Evolutionary conservation across 2,329 filamentous ascomycete genomes (phyloP).

Genomic region (Beauveria australis): DNA sequence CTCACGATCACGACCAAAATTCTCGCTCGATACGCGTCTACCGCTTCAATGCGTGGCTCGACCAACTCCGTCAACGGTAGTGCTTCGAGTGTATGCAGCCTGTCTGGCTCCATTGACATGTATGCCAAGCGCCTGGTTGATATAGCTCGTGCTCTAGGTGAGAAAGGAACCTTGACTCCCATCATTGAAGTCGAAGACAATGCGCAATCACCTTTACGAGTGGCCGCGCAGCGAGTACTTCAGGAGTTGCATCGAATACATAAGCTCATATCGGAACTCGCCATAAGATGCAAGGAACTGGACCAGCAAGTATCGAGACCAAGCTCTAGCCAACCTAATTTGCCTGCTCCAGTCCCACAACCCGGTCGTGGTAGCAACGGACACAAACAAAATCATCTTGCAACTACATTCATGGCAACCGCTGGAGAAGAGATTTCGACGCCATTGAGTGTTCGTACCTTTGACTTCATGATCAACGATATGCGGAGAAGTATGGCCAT

Average conservation of each 20-base stretch:
- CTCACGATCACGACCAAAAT: background rate
- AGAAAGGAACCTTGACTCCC: background rate
- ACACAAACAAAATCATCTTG: background rate
- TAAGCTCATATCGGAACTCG: background rate
- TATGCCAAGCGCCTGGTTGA: background rate
- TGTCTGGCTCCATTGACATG: background rate
- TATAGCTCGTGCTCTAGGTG: background rate
- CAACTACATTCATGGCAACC: background rate
- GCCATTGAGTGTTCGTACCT: background rate
- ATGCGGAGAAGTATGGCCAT: background rate
- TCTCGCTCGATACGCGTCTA: background rate
- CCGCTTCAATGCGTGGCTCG: background rate
- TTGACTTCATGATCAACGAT: background rate
- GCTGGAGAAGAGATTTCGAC: background rate
- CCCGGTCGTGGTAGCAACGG: background rate
- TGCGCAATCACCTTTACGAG: background rate
- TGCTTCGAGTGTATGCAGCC: background rate
- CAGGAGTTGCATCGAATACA: background rate
- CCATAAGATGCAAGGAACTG: background rate
- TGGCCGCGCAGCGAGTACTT: background rate
- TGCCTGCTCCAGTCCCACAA: background rate
- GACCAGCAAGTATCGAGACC: background rate
- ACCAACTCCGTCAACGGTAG: background rate
- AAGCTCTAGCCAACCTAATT: background rate
- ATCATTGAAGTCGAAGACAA: background rate